Percentiles rank a stretch among this genome's conserved stretches.
Evolutionary conservation across 306 rosid genomes (phyloP).

Genomic region (Rubus parviflorus): DNA sequence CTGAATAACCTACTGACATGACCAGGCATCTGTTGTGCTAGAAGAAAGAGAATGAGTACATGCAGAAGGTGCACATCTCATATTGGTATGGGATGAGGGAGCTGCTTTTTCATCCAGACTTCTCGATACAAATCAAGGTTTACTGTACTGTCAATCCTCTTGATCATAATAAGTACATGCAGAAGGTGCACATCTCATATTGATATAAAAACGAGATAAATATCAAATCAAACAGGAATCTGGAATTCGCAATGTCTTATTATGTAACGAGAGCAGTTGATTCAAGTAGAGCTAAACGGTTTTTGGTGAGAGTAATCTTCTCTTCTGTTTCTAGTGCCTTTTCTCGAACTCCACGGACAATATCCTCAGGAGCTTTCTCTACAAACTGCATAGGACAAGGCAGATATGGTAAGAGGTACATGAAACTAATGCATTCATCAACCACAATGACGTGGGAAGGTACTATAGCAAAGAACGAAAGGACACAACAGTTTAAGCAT

Average conservation of each 20-base stretch:
- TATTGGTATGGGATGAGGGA: not conserved
- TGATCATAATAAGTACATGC: not conserved
- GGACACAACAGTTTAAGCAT: not conserved
- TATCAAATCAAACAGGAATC: not conserved
- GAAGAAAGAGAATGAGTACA: not conserved
- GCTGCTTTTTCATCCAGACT: not conserved
- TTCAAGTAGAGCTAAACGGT: constrained; percentile 67
- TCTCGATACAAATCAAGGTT: not conserved
- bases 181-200: constrained; percentile 1
- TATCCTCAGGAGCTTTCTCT: constrained; percentile 81
- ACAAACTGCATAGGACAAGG: constrained; percentile 59
- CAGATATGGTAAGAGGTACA: constrained; percentile 20
- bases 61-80: constrained; percentile 5
- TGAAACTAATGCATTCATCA: not conserved
- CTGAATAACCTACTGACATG: not conserved
- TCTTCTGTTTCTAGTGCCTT: constrained; percentile 84
- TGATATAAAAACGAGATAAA: not conserved
- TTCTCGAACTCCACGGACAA: constrained; percentile 74
- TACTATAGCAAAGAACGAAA: not conserved
- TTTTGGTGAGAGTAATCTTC: constrained; percentile 77
- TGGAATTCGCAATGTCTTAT: constrained; percentile 10
- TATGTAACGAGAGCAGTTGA: constrained; percentile 50
- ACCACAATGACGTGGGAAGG: not conserved
- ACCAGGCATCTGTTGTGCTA: not conserved
- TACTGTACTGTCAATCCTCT: not conserved